These are phyloP conservation scores for Amphirosellinia nigrospora DNA, from an alignment of 495 filamentous ascomycete species.

Conservation along the genomic window DNA sequence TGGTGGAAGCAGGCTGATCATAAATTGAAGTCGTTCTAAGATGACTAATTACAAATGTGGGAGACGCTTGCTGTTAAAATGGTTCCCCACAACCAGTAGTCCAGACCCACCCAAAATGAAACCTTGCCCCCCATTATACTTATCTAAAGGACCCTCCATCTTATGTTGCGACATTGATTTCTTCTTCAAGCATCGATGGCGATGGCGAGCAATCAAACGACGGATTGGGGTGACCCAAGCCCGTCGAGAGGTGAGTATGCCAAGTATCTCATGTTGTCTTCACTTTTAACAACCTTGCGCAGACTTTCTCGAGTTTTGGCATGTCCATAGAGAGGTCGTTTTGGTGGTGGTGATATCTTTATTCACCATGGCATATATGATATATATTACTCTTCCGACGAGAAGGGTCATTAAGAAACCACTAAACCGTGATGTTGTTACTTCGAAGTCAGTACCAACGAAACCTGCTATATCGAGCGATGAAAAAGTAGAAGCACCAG, in stretches of 20 bases:
- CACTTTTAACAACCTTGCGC: not conserved
- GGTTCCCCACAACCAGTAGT: not conserved
- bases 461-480: constrained; percentile 24
- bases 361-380: constrained; percentile 11
- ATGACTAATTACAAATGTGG: not conserved
- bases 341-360: constrained; percentile 45
- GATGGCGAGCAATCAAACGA: constrained; percentile 12
- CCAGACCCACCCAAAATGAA: constrained; percentile 10
- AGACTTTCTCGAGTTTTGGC: constrained; percentile 63
- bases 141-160: constrained; percentile 31
- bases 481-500: constrained; percentile 21
- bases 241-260: constrained; percentile 19
- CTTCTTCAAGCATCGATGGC: constrained; percentile 13
- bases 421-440: not conserved
- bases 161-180: constrained; percentile 19
- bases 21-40: not conserved
- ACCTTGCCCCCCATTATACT: constrained; percentile 36
- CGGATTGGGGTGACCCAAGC: not conserved
- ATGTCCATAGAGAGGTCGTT: constrained; percentile 58
- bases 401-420: constrained; percentile 1
- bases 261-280: no score
- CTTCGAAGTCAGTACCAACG: not conserved
- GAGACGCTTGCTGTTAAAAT: not conserved
- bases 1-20: not conserved
- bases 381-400: constrained; percentile 14